phyloP scores from a whole-genome alignment of 2,329 filamentous ascomycete genomes.

The Tolypocladium ophioglossoides region DNA sequence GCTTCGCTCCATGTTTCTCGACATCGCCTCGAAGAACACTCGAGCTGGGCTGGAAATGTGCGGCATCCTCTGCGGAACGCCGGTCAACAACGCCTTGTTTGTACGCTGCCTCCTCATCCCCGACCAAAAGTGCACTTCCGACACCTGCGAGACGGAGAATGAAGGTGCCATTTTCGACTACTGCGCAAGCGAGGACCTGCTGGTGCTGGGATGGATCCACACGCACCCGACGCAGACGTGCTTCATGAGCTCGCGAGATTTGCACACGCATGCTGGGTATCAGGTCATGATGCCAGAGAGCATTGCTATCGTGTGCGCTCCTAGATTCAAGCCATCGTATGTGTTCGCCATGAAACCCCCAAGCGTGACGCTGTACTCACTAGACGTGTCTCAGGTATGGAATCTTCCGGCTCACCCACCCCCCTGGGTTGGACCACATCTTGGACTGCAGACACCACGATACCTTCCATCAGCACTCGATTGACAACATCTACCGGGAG shows the following conservation, averaged over 20 bases:
- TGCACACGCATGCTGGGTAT: constrained; percentile 90
- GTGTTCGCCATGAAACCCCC: constrained; percentile 19
- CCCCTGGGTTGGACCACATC: constrained; percentile 79
- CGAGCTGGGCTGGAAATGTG: constrained; percentile 80
- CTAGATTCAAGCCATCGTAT: constrained; percentile 65
- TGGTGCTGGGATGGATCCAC: constrained; percentile 94
- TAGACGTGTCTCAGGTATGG: constrained; percentile 52
- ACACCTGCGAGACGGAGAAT: constrained; percentile 92
- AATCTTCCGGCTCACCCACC: constrained; percentile 86
- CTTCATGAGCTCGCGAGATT: constrained; percentile 90
- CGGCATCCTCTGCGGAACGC: constrained; percentile 82
- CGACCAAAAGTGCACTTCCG: constrained; percentile 77
- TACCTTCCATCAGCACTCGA: constrained; percentile 68
- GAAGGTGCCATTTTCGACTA: constrained; percentile 80
- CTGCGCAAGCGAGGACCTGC: constrained; percentile 71
- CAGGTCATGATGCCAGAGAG: constrained; percentile 95
- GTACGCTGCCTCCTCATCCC: constrained; percentile 82
- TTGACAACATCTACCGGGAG: constrained; percentile 66
- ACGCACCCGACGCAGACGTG: constrained; percentile 95
- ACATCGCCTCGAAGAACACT: constrained; percentile 68
- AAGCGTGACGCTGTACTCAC: neutral
- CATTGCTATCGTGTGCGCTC: constrained; percentile 93
- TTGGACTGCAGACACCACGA: constrained; percentile 66
- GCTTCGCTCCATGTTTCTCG: constrained; percentile 65
- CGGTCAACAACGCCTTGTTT: constrained; percentile 89